Base-by-base conservation (phyloP, 495 filamentous ascomycete species). In the Hypoxylon crocopeplum region DNA sequence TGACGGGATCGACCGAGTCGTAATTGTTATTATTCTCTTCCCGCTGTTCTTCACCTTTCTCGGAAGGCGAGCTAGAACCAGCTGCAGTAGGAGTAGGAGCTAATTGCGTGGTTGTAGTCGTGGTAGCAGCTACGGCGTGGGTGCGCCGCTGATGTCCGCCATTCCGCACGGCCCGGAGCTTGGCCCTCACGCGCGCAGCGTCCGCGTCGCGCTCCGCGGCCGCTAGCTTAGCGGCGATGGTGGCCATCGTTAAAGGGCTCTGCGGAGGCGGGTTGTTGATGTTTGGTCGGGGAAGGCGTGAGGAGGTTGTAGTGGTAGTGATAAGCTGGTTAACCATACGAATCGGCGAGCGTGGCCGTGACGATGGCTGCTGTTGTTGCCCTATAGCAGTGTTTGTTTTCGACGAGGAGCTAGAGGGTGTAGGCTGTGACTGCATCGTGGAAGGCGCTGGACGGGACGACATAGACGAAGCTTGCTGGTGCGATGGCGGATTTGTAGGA, bases 121-220 rank as follows among this genome's bases (percentile, higher is more conserved):
- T 48, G 24, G 69, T 37, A 21, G 52, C 55, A 1, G 34, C 40
- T 2, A 20, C 15, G 19, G 27, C 15, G 19, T 52, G 48, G 0
- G 40, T 33, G 7, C 47, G 25, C 25, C 40, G 46, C 41, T 59
- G 34, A 17, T 38, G 62, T 13, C 69, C 67, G 8, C 68, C 62
- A 19, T 45, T 59, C 5, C 75, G 57, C 12, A 76, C 76, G 5
- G 81, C 80, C 52, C 76, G 75, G 1, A 84, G 73, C 64, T 84
- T 84, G 3, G 81, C 81, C 12, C 80, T 69, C 0, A 82, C 80
- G 40, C 80, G 75, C 5, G 79, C 80, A 2, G 82, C 80, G 52
- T 83, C 81, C 7, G 82, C 82, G 32, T 84, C 80, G 40, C 81
- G 72, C 44, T 83, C 82, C 2, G 79, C 78, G 6, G 82, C 82